These are phyloP conservation scores for Salvia splendens DNA, from an alignment of 257 asterid species.

Conservation along the genomic window DNA sequence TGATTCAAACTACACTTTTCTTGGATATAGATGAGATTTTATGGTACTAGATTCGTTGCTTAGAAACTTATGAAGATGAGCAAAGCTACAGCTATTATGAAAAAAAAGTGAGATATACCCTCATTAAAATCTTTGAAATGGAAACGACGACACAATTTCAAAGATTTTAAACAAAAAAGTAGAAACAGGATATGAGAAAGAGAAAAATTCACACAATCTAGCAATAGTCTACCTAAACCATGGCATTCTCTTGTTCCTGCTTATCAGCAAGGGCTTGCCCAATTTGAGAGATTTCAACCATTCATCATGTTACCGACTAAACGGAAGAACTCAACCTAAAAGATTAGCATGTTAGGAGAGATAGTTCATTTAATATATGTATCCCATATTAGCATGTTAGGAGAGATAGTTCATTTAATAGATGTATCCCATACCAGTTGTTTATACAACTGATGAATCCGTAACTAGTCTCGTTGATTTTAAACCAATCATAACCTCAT, in stretches of 20 bases:
- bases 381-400: no score
- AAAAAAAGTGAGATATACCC: constrained; percentile 46
- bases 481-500: no score
- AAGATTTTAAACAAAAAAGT: not conserved
- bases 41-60: not conserved
- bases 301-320: no score
- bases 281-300: no score
- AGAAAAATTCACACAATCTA: not conserved
- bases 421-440: no score
- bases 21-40: not conserved
- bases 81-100: not conserved
- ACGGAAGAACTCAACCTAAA: no score
- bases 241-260: constrained; percentile 96
- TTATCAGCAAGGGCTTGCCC: no score
- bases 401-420: no score
- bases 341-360: no score
- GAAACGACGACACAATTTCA: constrained; percentile 20
- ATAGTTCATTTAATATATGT: no score
- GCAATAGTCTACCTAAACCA: constrained; percentile 71
- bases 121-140: constrained; percentile 71
- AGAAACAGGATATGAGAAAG: not conserved
- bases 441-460: no score
- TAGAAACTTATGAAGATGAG: not conserved
- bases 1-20: not conserved
- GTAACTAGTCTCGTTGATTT: no score